Conservation (phyloP, 805 yeast genomes). For the Lachancea nothofagi region DNA sequence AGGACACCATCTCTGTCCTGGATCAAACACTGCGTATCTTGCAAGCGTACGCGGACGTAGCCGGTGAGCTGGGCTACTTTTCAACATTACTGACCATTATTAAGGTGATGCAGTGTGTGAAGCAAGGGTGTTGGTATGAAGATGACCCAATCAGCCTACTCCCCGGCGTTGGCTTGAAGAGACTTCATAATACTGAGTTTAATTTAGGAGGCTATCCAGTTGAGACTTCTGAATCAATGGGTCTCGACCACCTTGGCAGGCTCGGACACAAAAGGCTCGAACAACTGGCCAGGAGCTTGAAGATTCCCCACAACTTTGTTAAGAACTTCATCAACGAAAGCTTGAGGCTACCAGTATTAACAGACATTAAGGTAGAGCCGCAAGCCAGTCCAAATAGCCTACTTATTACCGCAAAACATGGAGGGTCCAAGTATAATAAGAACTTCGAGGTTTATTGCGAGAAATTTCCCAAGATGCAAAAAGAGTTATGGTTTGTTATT, state of each 20-base stretch:
- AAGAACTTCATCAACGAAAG: conserved; percentile 50
- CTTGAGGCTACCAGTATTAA: conserved; percentile 51
- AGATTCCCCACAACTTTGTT: conserved; percentile 37
- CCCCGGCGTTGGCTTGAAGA: conserved; percentile 37
- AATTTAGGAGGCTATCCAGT: conserved; percentile 20
- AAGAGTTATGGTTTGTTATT: conserved; percentile 88
- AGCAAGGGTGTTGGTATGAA: conserved; percentile 85
- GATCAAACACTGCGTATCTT: conserved; percentile 92
- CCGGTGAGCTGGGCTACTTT: conserved; percentile 75
- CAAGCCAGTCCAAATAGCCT: conserved; percentile 38
- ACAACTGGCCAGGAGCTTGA: conserved; percentile 5
- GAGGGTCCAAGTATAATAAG: conserved; percentile 39
- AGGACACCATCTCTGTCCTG: conserved; percentile 86
- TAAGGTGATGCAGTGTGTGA: conserved; percentile 74
- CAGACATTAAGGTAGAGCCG: conserved; percentile 38
- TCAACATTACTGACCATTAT: conserved; percentile 57
- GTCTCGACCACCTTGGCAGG: conserved; percentile 41
- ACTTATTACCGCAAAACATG: conserved; percentile 46
- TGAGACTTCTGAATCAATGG: conserved; percentile 12
- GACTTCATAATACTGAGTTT: conserved; percentile 21
- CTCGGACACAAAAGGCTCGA: conserved; percentile 33
- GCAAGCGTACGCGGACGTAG: conserved; percentile 87
- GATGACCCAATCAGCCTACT: conserved; percentile 54
- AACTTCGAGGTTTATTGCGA: conserved; percentile 73
- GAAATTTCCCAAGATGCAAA: conserved; percentile 81